Evolutionary conservation across 73 alveolate genomes (phyloP), one percentile per base, ranked within the genome.

Genomic region (Blepharisma japonicum): DNA sequence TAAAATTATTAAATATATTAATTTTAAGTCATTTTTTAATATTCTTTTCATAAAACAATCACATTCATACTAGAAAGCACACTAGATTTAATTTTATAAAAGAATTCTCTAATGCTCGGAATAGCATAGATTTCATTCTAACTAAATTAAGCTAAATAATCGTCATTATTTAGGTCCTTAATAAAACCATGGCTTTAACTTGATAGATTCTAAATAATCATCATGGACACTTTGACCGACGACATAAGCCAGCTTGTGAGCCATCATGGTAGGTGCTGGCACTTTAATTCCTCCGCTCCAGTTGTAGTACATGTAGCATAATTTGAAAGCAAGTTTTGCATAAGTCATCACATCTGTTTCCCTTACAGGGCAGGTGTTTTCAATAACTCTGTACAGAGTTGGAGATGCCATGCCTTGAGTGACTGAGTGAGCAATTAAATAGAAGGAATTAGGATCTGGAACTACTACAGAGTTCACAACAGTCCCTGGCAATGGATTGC

Each of bases 291-390:
- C 74, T 6, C 94, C 96, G 6, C 87, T 79, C 53, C 94, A 87
- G 83, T 93, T 93, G 84, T 87, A 93, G 82, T 93, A 93, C 50
- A 84, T 71, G 71, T 83, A 87, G 68, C 98, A 90, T 56, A 93
- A 88, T 77, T 90, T 90, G 80, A 77, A 91, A 55, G 95, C 87
- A 20, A 92, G 83, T 55, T 67, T 23, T 71, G 89, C 87, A 38
- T 87, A 49, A 47, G 78, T 87, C 27, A 70, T 77, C 42, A 83
- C 56, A 47, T 61, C 76, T n/a, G n/a, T n/a, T n/a, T n/a, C n/a
- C 14, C n/a, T n/a, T n/a, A n/a, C n/a, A n/a, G n/a, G n/a, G n/a
- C n/a, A n/a, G n/a, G n/a, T n/a, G 25, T 68, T 68, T 8, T 68
- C 21, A 8, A 68, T 68, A 7, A 68, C 32, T 45, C 79, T 38